Conservation (phyloP, 2,329 filamentous ascomycete genomes). For the Hypoxylon sp. region DNA sequence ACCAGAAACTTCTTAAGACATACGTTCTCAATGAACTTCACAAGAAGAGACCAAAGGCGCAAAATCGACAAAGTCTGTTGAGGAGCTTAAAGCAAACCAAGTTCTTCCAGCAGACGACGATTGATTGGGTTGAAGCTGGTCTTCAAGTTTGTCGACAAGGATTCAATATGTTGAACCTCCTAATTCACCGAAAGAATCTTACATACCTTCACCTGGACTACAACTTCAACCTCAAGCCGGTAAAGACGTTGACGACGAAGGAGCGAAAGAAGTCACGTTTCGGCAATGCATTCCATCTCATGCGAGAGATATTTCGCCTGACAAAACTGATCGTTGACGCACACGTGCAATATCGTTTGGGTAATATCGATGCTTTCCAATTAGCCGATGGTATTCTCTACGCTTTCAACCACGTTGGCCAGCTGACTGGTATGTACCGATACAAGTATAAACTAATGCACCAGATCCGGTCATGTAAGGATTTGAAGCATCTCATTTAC, state of each 20-base stretch:
- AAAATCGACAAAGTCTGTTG: slow-evolving; percentile 94
- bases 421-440: slow-evolving; percentile 98
- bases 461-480: slow-evolving; percentile 98
- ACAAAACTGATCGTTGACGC: slow-evolving; percentile 99
- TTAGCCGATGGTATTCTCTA: slow-evolving; percentile 99
- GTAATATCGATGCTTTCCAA: slow-evolving; percentile 99
- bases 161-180: slow-evolving; percentile 98
- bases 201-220: slow-evolving; percentile 99
- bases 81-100: slow-evolving; percentile 94
- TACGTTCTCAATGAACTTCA: slow-evolving; percentile 97
- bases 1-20: slow-evolving; percentile 97
- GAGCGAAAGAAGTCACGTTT: slow-evolving; percentile 99
- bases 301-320: slow-evolving; percentile 95
- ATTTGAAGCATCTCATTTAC: slow-evolving; percentile 98
- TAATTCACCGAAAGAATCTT: slow-evolving; percentile 98
- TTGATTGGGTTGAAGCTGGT: slow-evolving; percentile 99
- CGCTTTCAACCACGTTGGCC: slow-evolving; percentile 98
- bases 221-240: slow-evolving; percentile 99
- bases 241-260: slow-evolving; percentile 98
- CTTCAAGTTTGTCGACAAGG: slow-evolving; percentile 97
- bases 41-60: slow-evolving; percentile 93
- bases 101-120: slow-evolving; percentile 99
- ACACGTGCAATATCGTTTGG: slow-evolving; percentile 96
- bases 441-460: slow-evolving; percentile 99
- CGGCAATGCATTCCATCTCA: slow-evolving; percentile 98